A percentile compares a stretch with the other conserved stretches of the same genome.
Evolutionary conservation across 108 stramenopile genomes (phyloP).

Genomic region (Stephanodiscus triporus): DNA sequence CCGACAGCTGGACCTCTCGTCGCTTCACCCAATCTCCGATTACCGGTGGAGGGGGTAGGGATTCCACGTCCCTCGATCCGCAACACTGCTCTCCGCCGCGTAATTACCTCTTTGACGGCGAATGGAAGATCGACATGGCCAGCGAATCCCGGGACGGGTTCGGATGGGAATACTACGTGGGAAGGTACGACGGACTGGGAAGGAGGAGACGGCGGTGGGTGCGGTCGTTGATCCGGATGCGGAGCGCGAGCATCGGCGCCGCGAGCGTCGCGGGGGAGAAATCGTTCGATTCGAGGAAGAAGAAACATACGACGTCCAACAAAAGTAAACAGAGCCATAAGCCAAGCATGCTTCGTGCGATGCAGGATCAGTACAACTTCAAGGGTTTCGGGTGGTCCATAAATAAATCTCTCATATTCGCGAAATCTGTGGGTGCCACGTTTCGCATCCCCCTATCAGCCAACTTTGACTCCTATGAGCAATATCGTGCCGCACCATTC

Average conservation of each 20-base stretch:
- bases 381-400: conserved; percentile 74
- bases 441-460: conserved; percentile 66
- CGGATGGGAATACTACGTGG: conserved; percentile 78
- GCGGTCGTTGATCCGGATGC: conserved; percentile 38
- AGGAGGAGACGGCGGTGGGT: conserved; percentile 73
- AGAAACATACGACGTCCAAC: conserved; percentile 9
- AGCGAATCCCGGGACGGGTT: conserved; percentile 52
- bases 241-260: background rate
- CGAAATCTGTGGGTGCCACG: conserved; percentile 54
- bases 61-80: conserved; percentile 42
- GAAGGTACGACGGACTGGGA: conserved; percentile 49
- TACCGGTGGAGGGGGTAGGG: conserved; percentile 38
- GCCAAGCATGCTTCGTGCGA: conserved; percentile 5
- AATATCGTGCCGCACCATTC: conserved; percentile 57
- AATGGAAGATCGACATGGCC: conserved; percentile 82
- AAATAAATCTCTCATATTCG: conserved; percentile 67
- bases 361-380: conserved; percentile 71
- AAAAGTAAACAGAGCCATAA: conserved; percentile 2
- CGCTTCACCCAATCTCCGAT: conserved; percentile 40
- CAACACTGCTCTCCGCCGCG: conserved; percentile 45
- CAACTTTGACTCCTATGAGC: conserved; percentile 71
- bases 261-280: background rate
- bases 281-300: background rate
- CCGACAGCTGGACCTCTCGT: conserved; percentile 26
- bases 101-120: conserved; percentile 59